phyloP scores from a whole-genome alignment of 1,139 yeast species.

The Arxiozyma slooffiae region DNA sequence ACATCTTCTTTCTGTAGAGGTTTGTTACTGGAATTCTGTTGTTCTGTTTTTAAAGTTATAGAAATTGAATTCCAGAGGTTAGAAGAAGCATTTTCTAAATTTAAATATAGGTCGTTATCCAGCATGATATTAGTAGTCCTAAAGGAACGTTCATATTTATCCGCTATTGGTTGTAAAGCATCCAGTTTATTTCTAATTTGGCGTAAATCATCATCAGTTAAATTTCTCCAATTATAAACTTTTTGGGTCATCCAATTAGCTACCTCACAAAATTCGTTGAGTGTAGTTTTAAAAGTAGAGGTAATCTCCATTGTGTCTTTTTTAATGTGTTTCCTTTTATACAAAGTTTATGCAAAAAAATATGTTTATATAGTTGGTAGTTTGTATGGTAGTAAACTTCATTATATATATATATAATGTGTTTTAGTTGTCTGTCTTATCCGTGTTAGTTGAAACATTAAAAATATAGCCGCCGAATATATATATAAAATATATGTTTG shows the following conservation, averaged over 20 bases:
- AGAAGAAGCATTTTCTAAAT: slow-evolving; percentile 19
- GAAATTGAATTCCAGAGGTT: slow-evolving; percentile 21
- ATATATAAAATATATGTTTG: too few species aligned
- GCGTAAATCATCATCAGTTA: slow-evolving; percentile 4
- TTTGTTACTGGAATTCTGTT: not conserved
- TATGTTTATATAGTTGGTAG: too few species aligned
- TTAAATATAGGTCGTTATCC: slow-evolving; percentile 11
- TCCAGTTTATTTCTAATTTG: slow-evolving; percentile 13
- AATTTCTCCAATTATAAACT: slow-evolving; percentile 7
- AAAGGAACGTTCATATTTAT: slow-evolving; percentile 19
- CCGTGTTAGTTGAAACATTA: not conserved
- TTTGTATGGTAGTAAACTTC: too few species aligned
- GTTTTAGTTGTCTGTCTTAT: not conserved
- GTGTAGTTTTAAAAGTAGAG: slow-evolving; percentile 3
- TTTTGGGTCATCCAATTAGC: slow-evolving; percentile 19
- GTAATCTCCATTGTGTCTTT: slow-evolving; percentile 1
- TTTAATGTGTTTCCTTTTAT: not conserved
- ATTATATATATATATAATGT: not conserved
- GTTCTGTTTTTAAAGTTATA: slow-evolving; percentile 12
- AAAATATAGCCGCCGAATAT: slow-evolving; percentile 5
- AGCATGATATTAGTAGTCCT: slow-evolving; percentile 11
- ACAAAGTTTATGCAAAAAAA: too few species aligned
- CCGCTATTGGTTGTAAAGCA: slow-evolving; percentile 17
- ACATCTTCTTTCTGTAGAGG: not conserved
- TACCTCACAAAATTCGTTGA: slow-evolving; percentile 9